These are phyloP conservation scores for Eremochloa ophiuroides DNA, from an alignment of 176 grass and related monocot species.

Conservation along the genomic window DNA sequence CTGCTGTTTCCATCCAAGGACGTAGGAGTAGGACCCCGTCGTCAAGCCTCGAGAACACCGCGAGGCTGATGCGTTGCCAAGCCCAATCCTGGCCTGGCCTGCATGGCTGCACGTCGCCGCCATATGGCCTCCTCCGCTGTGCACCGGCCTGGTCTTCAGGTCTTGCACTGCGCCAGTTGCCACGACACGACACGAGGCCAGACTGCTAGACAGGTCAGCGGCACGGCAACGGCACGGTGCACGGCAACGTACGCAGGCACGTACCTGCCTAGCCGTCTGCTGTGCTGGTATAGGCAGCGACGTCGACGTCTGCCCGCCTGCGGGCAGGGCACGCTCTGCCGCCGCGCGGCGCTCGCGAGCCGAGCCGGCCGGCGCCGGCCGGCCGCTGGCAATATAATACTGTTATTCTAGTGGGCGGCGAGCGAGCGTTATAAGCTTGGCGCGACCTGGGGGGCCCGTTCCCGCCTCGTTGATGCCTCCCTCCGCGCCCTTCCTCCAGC, in stretches of 20 bases:
- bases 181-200: background rate
- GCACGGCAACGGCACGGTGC: background rate
- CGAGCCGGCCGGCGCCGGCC: background rate
- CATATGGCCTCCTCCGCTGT: background rate
- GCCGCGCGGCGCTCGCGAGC: background rate
- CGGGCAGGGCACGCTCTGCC: background rate
- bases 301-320: background rate
- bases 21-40: slow-evolving; percentile 1
- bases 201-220: background rate
- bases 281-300: background rate
- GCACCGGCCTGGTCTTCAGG: background rate
- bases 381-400: background rate
- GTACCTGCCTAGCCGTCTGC: background rate
- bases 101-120: background rate
- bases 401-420: background rate
- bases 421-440: background rate
- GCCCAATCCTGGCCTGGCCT: background rate
- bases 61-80: too few species aligned
- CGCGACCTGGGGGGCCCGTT: background rate
- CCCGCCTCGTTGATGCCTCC: slow-evolving; percentile 46
- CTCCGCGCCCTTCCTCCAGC: slow-evolving; percentile 3
- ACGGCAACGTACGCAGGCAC: background rate
- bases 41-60: background rate
- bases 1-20: background rate
- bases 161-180: background rate